A percentile compares a stretch with the other conserved stretches of the same genome.
phyloP scores from a whole-genome alignment of 2,329 filamentous ascomycete genomes.

The Paecilomyces variotii region DNA sequence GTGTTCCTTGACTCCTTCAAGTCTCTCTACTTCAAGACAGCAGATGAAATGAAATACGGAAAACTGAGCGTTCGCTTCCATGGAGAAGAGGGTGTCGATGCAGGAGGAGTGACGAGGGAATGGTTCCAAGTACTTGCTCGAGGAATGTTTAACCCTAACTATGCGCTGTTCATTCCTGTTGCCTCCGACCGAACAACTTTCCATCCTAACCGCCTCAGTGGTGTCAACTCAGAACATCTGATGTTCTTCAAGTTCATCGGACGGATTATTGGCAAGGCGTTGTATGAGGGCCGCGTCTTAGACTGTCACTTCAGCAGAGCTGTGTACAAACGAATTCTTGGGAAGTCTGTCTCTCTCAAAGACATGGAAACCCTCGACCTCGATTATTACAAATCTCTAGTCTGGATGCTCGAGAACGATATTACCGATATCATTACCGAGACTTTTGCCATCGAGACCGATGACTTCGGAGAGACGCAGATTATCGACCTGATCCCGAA shows the following conservation, averaged over 20 bases:
- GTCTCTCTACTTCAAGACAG: conserved; percentile 92
- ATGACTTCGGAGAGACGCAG: conserved; percentile 84
- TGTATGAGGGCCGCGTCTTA: conserved; percentile 90
- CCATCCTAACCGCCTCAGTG: conserved; percentile 92
- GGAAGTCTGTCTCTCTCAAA: conserved; percentile 92
- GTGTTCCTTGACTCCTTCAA: conserved; percentile 99
- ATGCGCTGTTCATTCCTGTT: conserved; percentile 91
- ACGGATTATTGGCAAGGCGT: conserved; percentile 92
- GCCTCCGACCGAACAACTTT: conserved; percentile 97
- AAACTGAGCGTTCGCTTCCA: conserved; percentile 98
- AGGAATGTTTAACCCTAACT: conserved; percentile 99
- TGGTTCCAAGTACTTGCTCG: conserved; percentile 98
- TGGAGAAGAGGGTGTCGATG: conserved; percentile 94
- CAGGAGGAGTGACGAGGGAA: conserved; percentile 92
- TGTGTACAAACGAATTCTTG: conserved; percentile 95
- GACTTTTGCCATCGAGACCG: conserved; percentile 88
- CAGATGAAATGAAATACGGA: conserved; percentile 97
- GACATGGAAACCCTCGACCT: conserved; percentile 99
- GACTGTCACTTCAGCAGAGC: conserved; percentile 99
- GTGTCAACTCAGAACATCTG: conserved; percentile 89
- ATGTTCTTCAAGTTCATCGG: conserved; percentile 99
- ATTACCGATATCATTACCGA: conserved; percentile 97
- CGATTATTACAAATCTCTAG: conserved; percentile 96
- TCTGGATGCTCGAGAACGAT: conserved; percentile 98
- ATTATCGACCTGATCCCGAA: conserved; percentile 80